Percentiles rank a stretch among this genome's conserved stretches.
Conservation (phyloP, 495 filamentous ascomycete genomes). For the Podospora pseudocomata region DNA sequence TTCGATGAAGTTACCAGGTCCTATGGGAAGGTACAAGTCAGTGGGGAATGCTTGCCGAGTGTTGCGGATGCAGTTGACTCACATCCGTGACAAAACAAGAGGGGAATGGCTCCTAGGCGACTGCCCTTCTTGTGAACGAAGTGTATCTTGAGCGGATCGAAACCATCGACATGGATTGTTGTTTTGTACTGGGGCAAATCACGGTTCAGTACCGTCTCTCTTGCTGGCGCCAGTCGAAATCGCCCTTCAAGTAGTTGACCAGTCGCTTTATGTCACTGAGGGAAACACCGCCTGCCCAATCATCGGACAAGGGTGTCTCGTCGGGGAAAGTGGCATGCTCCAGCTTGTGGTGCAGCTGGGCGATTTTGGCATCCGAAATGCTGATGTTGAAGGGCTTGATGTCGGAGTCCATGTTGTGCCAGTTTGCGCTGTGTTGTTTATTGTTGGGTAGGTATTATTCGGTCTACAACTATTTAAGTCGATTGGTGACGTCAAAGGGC, state of each 20-base stretch:
- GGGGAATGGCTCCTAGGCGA: conserved; percentile 44
- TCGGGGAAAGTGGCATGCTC: conserved; percentile 28
- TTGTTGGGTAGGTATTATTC: background rate
- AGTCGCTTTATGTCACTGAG: conserved; percentile 51
- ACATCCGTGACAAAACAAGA: conserved; percentile 59
- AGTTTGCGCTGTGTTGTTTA: background rate
- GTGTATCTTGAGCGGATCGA: conserved; percentile 47
- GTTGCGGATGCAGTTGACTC: conserved; percentile 16
- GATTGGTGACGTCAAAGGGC: background rate
- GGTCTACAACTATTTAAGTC: too few relatives aligned
- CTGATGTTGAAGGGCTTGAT: conserved; percentile 36
- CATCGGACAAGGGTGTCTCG: conserved; percentile 29
- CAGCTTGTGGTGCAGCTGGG: conserved; percentile 33
- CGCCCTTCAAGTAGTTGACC: conserved; percentile 46
- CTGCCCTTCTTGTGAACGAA: conserved; percentile 54
- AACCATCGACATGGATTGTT: conserved; percentile 44
- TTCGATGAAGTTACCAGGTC: conserved; percentile 69
- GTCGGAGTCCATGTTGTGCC: background rate
- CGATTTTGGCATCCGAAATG: conserved; percentile 27
- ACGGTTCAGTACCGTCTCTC: conserved; percentile 52
- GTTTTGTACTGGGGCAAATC: conserved; percentile 55
- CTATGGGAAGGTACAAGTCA: conserved; percentile 28
- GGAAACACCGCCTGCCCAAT: conserved; percentile 44
- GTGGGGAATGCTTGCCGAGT: background rate
- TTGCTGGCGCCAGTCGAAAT: conserved; percentile 43